phyloP scores from a whole-genome alignment of 2,329 filamentous ascomycete species.

The Fusarium transvaalense region DNA sequence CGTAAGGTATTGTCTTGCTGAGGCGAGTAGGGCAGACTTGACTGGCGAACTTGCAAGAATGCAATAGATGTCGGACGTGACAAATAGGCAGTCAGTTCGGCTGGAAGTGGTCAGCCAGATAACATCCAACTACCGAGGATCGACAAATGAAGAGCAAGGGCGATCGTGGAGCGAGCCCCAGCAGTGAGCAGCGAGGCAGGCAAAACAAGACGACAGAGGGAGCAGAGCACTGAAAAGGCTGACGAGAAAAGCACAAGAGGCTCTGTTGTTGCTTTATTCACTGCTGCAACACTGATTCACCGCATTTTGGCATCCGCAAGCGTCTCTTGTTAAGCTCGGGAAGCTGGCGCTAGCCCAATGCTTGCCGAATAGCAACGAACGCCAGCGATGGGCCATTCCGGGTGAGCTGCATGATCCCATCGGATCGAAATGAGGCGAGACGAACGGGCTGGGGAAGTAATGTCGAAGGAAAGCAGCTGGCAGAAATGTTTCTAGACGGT shows the following conservation, averaged over 20 bases:
- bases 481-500: neutral
- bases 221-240: slow-evolving; percentile 21
- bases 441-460: slow-evolving; percentile 37
- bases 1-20: slow-evolving; percentile 9
- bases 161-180: slow-evolving; percentile 32
- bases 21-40: slow-evolving; percentile 15
- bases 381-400: slow-evolving; percentile 39
- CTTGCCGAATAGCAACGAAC: slow-evolving; percentile 38
- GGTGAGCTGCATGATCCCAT: slow-evolving; percentile 45
- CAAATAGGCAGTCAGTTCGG: slow-evolving; percentile 40
- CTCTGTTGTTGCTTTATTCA: slow-evolving; percentile 32
- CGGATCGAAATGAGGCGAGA: slow-evolving; percentile 33
- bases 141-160: slow-evolving; percentile 38
- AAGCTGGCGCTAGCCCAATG: slow-evolving; percentile 36
- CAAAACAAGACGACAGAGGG: slow-evolving; percentile 27
- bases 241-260: slow-evolving; percentile 31
- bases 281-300: slow-evolving; percentile 44
- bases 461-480: slow-evolving; percentile 7
- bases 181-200: slow-evolving; percentile 15
- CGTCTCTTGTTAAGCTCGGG: slow-evolving; percentile 41
- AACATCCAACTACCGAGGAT: slow-evolving; percentile 38
- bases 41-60: slow-evolving; percentile 40
- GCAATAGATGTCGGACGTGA: slow-evolving; percentile 32
- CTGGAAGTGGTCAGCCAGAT: slow-evolving; percentile 40
- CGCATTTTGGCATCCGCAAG: slow-evolving; percentile 49